Evolutionary conservation across 495 filamentous ascomycete genomes (phyloP).

Genomic region (Hypoxylon perforatum): DNA sequence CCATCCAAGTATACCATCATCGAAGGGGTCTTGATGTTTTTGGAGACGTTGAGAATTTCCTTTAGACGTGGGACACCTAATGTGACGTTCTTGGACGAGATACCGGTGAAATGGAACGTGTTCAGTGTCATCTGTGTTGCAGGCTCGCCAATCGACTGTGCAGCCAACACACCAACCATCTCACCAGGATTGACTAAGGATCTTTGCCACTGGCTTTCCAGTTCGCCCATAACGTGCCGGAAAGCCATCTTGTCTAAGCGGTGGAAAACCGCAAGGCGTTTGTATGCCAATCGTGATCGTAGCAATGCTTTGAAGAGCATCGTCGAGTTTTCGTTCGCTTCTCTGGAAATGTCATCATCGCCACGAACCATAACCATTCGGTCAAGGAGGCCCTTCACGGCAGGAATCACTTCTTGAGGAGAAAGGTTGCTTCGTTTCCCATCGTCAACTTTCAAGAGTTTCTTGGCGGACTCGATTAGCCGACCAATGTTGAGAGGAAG

Average conservation of each 20-base stretch:
- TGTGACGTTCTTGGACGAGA: constrained; percentile 99
- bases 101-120: constrained; percentile 99
- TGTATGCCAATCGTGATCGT: constrained; percentile 90
- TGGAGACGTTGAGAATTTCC: constrained; percentile 97
- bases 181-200: constrained; percentile 89
- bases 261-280: constrained; percentile 84
- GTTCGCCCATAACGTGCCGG: constrained; percentile 89
- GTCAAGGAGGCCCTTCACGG: constrained; percentile 79
- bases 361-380: constrained; percentile 86
- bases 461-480: constrained; percentile 88
- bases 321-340: constrained; percentile 90
- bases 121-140: constrained; percentile 99
- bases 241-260: constrained; percentile 92
- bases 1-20: constrained; percentile 91
- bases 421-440: constrained; percentile 86
- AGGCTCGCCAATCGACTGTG: constrained; percentile 98
- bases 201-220: constrained; percentile 85
- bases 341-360: constrained; percentile 78
- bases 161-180: constrained; percentile 98
- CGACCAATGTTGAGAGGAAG: constrained; percentile 91
- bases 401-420: constrained; percentile 87
- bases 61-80: constrained; percentile 98
- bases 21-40: constrained; percentile 97
- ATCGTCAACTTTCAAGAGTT: constrained; percentile 89
- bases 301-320: constrained; percentile 90